These are phyloP conservation scores for Castanea sativa DNA, from an alignment of 306 rosid genomes.

Conservation along the genomic window DNA sequence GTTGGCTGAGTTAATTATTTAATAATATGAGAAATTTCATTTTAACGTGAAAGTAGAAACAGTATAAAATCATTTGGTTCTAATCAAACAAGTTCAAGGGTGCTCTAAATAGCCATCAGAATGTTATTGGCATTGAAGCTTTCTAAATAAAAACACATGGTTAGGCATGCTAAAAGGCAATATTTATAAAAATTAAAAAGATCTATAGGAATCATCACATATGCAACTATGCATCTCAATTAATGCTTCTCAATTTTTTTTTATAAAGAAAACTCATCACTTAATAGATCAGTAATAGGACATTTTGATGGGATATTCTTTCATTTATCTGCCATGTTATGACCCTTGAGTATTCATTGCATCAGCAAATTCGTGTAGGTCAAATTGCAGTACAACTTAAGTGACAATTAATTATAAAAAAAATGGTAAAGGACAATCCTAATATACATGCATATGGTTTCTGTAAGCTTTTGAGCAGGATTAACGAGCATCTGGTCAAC, in stretches of 20 bases:
- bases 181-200: not conserved
- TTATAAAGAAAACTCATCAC: not conserved
- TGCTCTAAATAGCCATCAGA: not conserved
- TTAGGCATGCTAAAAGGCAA: not conserved
- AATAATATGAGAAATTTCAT: not conserved
- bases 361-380: not conserved
- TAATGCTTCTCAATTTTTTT: not conserved
- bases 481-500: not conserved
- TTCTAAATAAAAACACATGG: not conserved
- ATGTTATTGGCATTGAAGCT: not conserved
- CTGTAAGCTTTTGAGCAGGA: not conserved
- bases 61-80: not conserved
- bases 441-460: not conserved
- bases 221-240: not conserved
- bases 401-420: not conserved
- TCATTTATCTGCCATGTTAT: not conserved
- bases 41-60: not conserved
- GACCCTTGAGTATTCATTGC: not conserved
- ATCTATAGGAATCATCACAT: not conserved
- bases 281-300: not conserved
- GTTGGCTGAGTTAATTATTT: not conserved
- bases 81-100: not conserved
- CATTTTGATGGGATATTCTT: not conserved
- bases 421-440: not conserved
- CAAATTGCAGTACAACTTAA: not conserved